Percentiles rank a stretch among this genome's conserved stretches.
Evolutionary conservation across 73 alveolate species (phyloP).

Genomic region (Diophrys appendiculata): DNA sequence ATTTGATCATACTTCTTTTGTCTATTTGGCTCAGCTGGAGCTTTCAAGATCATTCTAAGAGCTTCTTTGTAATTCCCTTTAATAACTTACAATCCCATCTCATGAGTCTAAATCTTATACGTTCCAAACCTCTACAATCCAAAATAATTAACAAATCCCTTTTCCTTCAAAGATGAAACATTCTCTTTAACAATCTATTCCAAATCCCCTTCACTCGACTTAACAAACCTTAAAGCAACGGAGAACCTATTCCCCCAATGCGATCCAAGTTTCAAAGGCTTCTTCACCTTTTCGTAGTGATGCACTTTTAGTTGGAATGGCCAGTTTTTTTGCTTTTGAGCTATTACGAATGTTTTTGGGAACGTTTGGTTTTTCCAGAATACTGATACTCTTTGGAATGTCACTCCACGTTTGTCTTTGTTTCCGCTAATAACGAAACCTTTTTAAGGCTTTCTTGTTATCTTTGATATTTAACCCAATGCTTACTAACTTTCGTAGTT

Average conservation of each 20-base stretch:
- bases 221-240: slow-evolving; percentile 84
- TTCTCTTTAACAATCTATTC: slow-evolving; percentile 68
- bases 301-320: slow-evolving; percentile 40
- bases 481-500: slow-evolving; percentile 94
- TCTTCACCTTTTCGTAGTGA: slow-evolving; percentile 73
- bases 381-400: slow-evolving; percentile 87
- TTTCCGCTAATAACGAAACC: slow-evolving; percentile 92
- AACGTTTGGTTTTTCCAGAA: neutral
- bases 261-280: slow-evolving; percentile 89
- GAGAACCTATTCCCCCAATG: slow-evolving; percentile 95
- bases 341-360: slow-evolving; percentile 22
- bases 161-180: slow-evolving; percentile 69
- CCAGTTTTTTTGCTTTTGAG: slow-evolving; percentile 51
- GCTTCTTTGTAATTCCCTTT: slow-evolving; percentile 75
- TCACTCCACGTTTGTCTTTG: slow-evolving; percentile 97
- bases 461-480: slow-evolving; percentile 79
- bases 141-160: slow-evolving; percentile 96
- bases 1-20: too few species aligned
- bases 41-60: slow-evolving; percentile 29
- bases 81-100: slow-evolving; percentile 81
- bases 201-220: slow-evolving; percentile 40
- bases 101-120: slow-evolving; percentile 81
- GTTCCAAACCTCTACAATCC: slow-evolving; percentile 96
- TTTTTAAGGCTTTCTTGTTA: slow-evolving; percentile 76
- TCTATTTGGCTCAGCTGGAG: too few species aligned